Base-by-base conservation (phyloP, 2,329 filamentous ascomycete genomes). In the Penicillium sp. region DNA sequence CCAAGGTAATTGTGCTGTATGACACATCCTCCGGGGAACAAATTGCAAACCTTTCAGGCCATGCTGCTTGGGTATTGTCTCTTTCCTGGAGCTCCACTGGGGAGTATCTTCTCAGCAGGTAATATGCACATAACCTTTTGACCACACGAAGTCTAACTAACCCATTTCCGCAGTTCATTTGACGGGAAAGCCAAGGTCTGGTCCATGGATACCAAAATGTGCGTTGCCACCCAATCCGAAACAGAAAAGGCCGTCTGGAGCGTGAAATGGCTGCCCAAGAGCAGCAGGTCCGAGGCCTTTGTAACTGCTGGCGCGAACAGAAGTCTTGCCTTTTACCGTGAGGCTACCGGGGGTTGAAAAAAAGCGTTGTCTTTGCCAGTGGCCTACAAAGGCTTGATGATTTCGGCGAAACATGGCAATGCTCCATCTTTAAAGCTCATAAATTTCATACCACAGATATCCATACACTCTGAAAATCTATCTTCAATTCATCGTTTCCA, bases 131-230 rank as follows among this genome's bases (percentile, higher is more conserved):
- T 7, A 29, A 24, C 6, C 19, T 31, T 9, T 47, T 29, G 26
- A 29, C 9, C 33, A 35, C 22, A 31, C 37, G 4, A 16, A 33
- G 39, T 19, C 42, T n/a, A 43, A 19, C 39, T 58, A 70, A 53
- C 68, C 50, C n/a, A 19, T 4, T 31, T n/a, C 45, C 5, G 24
- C 56, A 85, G 83, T 48, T 87, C 90, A 1, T 91, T 96, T 73
- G 93, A 98, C 70, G 93, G 95, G 37, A 97, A 96, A 75, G 91
- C 90, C 59, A 97, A 96, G 76, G 90, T 98, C 29, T 99, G 95
- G 95, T 93, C 91, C 29, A 85, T 97, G 57, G 92, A 96, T 67
- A 85, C 87, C 33, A 84, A 87, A 55, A 82, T 83, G 4, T 98
- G 95, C 71, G 95, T 99, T 45, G 92, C 93, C 13, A 99, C 95